Evolutionary conservation across 148 eudicot species (phyloP).

Genomic region (Chenopodium berlandieri): DNA sequence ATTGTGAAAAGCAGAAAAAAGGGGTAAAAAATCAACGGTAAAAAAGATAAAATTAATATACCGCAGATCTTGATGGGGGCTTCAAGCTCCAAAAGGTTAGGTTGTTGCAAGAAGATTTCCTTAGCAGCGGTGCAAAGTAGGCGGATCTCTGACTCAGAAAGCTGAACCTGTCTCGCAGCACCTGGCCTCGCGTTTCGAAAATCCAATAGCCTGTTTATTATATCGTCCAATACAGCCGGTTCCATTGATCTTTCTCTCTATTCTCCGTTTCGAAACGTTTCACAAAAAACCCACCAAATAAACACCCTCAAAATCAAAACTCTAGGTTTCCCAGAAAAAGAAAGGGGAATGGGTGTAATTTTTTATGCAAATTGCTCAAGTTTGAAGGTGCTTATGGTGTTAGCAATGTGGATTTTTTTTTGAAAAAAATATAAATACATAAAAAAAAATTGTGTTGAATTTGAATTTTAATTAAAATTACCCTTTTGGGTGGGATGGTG

Average conservation of each 20-base stretch:
- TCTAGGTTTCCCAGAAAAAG: slow-evolving; percentile 7
- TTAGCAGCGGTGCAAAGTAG: slow-evolving; percentile 59
- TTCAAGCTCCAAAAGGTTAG: slow-evolving; percentile 69
- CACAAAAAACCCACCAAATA: background rate
- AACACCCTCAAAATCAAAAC: background rate
- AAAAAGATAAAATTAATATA: slow-evolving; percentile 11
- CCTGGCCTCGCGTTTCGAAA: slow-evolving; percentile 51
- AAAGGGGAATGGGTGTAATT: background rate
- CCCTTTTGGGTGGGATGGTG: slow-evolving; percentile 7
- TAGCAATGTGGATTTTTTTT: slow-evolving; percentile 2
- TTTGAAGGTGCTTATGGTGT: slow-evolving; percentile 3
- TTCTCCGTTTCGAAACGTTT: slow-evolving; percentile 23
- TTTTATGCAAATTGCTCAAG: slow-evolving; percentile 7
- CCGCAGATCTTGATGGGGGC: slow-evolving; percentile 90
- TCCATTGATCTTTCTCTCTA: slow-evolving; percentile 43
- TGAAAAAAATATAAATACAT: background rate
- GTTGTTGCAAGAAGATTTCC: slow-evolving; percentile 61
- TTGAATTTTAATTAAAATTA: background rate
- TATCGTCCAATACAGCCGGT: slow-evolving; percentile 52
- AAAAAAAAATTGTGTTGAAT: background rate
- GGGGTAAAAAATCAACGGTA: background rate
- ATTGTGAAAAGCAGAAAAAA: slow-evolving; percentile 12
- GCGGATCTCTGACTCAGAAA: slow-evolving; percentile 74
- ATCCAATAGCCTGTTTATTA: slow-evolving; percentile 58
- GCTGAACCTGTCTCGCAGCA: slow-evolving; percentile 61